Base-by-base conservation (phyloP, 768 basidiomycete genomes). In the Stropharia rugosoannulata region DNA sequence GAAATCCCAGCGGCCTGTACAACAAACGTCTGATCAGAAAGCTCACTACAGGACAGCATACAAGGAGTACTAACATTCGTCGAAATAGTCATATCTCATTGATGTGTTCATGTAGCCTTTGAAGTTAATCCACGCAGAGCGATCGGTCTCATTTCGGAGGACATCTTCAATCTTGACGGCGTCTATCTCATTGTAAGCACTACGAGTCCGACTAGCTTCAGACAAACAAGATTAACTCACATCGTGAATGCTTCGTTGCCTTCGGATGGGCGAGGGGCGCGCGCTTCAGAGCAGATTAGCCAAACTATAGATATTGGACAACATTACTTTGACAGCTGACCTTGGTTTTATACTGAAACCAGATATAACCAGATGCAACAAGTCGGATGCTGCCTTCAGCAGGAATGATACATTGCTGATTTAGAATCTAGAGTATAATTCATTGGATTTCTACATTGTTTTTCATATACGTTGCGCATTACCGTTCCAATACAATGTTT, bases 111-210 rank as follows among this genome's bases (percentile, higher is more conserved):
- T 68, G 36, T 62, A 61, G 5, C 67, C 67, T 15, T 57, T 58
- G 55, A 62, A 68, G 36, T 66, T 63, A 38, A 66, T 66, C 56
- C 58, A 68, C 8, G 59, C 64, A 36, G 67, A 66, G 11, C 67
- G 65, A 5, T 68, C 67, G n/a, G 60, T 57, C 12, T 36, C 56
- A 38, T 68, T 61, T 48, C 29, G 29, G 9, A 68, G 55, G n/a
- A 68, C 64, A 51, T 68, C 63, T 53, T 68, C 63, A 40, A 68
- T 64, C 53, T 63, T 63, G 51, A 68, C 57, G 12, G 65, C 56
- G 43, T 61, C 67, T 68, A 18, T 7, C 19, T 8, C 15, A 2
- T 12, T n/a, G 29, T 19, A 48, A 36, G 41, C 11, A 36, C 44
- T 41, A 7, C 38, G 2, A 43, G 15, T 6, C 40, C 2, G 27